Evolutionary conservation across 1,284 basidiomycete species (phyloP).

Genomic region (Ceratobasidium sp.): DNA sequence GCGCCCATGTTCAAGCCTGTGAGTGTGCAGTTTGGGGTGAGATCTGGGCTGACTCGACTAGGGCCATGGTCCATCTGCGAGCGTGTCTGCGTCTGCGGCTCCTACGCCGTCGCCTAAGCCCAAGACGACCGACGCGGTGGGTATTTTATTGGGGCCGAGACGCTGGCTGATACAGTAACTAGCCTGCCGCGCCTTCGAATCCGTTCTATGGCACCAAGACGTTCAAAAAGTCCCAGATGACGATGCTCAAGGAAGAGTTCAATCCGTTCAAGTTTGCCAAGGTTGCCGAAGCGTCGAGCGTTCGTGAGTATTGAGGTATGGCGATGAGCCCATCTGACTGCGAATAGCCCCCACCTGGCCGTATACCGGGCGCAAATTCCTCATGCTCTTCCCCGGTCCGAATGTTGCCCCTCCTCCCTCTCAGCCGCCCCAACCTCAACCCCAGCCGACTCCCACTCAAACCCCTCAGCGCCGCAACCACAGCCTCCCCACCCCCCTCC

Average conservation of each 20-base stretch:
- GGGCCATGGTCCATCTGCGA: conserved; percentile 23
- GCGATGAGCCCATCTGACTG: conserved; percentile 12
- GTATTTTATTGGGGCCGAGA: too few relatives aligned
- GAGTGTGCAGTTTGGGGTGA: conserved; percentile 41
- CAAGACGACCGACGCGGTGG: too few relatives aligned
- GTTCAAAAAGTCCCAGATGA: conserved; percentile 71
- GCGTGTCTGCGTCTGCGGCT: conserved; percentile 46
- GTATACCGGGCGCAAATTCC: conserved; percentile 86
- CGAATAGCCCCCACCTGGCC: conserved; percentile 77
- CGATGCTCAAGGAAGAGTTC: conserved; percentile 91
- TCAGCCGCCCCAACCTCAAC: conserved; percentile 52
- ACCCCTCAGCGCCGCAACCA: conserved; percentile 31
- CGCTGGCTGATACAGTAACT: conserved; percentile 55
- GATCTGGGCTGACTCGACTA: not conserved
- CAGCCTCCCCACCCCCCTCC: conserved; percentile 14
- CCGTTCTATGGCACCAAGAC: conserved; percentile 85
- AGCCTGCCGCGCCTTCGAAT: conserved; percentile 58
- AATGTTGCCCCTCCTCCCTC: conserved; percentile 53
- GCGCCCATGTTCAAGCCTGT: conserved; percentile 74
- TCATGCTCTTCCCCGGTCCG: conserved; percentile 66
- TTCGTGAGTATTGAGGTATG: conserved; percentile 60
- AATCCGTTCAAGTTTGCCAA: conserved; percentile 91
- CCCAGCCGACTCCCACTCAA: conserved; percentile 35
- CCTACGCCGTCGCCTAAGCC: conserved; percentile 66
- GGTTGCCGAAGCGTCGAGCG: conserved; percentile 72